phyloP scores from a whole-genome alignment of 345 rosid genomes.

The Geranium rotundifolium region DNA sequence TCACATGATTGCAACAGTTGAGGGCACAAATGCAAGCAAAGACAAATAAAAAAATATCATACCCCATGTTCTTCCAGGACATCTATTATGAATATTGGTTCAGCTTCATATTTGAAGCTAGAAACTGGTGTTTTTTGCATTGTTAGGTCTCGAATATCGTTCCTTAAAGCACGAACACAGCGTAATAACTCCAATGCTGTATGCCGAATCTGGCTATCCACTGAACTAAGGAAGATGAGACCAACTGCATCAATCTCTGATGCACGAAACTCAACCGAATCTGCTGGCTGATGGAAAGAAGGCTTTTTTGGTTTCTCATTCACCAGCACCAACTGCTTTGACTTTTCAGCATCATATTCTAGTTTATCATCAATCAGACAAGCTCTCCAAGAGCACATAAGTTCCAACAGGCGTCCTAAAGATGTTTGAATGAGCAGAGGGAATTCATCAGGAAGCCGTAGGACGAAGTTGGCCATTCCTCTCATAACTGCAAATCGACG shows the following conservation, averaged over 20 bases:
- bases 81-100: slow-evolving; percentile 85
- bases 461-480: slow-evolving; percentile 94
- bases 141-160: slow-evolving; percentile 60
- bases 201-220: slow-evolving; percentile 94
- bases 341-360: slow-evolving; percentile 36
- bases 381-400: slow-evolving; percentile 98
- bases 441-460: slow-evolving; percentile 90
- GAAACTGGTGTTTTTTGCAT: slow-evolving; percentile 46
- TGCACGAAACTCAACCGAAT: slow-evolving; percentile 71
- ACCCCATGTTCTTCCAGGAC: slow-evolving; percentile 99
- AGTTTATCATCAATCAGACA: slow-evolving; percentile 67
- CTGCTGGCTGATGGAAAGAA: slow-evolving; percentile 59
- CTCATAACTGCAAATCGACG: slow-evolving; percentile 96
- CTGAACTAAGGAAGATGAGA: slow-evolving; percentile 85
- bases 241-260: slow-evolving; percentile 98
- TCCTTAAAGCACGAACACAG: slow-evolving; percentile 90
- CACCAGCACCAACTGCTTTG: slow-evolving; percentile 34
- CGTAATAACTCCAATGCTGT: slow-evolving; percentile 90
- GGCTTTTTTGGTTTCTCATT: slow-evolving; percentile 58
- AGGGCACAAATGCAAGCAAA: neutral
- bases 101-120: slow-evolving; percentile 57
- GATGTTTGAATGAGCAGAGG: slow-evolving; percentile 98
- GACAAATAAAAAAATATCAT: slow-evolving; percentile 3
- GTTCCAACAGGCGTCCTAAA: slow-evolving; percentile 82
- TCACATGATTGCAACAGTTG: neutral